Percentiles rank a stretch among this genome's conserved stretches.
phyloP scores from a whole-genome alignment of 768 basidiomycete species.

The Russula ochroleuca region DNA sequence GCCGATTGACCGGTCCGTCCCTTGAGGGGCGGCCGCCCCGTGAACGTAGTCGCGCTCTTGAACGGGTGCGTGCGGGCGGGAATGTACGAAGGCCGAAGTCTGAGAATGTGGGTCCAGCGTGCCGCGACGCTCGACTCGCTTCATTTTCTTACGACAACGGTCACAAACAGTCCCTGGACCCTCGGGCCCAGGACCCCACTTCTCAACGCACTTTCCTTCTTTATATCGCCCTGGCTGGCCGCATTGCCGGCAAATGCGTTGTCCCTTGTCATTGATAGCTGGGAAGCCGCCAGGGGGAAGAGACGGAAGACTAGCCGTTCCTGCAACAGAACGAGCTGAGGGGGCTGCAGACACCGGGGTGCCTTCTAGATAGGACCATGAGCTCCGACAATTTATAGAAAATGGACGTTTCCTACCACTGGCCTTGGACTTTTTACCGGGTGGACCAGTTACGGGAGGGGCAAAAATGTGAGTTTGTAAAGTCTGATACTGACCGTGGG shows the following conservation, averaged over 20 bases:
- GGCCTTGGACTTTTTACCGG: constrained; percentile 61
- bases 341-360: constrained; percentile 14
- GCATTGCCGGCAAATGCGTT: constrained; percentile 64
- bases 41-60: constrained; percentile 20
- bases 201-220: constrained; percentile 77
- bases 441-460: constrained; percentile 67
- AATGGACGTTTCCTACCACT: constrained; percentile 21
- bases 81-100: constrained; percentile 15
- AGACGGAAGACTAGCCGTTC: constrained; percentile 29
- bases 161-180: constrained; percentile 80
- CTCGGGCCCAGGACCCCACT: constrained; percentile 77
- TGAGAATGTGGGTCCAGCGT: constrained; percentile 46
- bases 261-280: constrained; percentile 47
- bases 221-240: constrained; percentile 68
- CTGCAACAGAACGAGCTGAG: constrained; percentile 10
- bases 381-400: neutral
- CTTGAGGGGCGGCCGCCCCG: constrained; percentile 5
- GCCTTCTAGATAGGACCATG: neutral
- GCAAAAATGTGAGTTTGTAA: constrained; percentile 71
- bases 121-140: constrained; percentile 66
- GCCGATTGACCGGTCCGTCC: constrained; percentile 19
- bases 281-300: constrained; percentile 36
- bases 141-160: constrained; percentile 80
- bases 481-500: constrained; percentile 39
- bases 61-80: constrained; percentile 13